Base-by-base conservation (phyloP, 2,329 filamentous ascomycete genomes). In the Venturia pyrina region DNA sequence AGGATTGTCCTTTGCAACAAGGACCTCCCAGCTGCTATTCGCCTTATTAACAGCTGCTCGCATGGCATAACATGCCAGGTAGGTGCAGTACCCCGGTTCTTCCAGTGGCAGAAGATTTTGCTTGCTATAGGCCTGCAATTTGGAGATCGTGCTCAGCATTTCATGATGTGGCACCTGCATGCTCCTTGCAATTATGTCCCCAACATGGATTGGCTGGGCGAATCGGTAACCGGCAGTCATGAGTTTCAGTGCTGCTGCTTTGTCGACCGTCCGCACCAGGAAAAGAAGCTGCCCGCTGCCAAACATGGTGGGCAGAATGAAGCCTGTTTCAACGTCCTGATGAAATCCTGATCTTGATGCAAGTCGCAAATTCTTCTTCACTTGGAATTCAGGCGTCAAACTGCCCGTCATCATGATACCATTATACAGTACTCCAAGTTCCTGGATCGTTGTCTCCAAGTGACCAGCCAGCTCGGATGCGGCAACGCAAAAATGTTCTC, bases 211-310 rank as follows among this genome's bases (percentile, higher is more conserved):
- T n/a, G 68, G 57, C 15, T 67, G 65, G 4, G 89, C 89, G 71
- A 96, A 96, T n/a, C 89, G 85, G 74, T 87, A 96, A 0, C 92
- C 91, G 13, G 84, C 79, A 1, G 89, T 85, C 68, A 88, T 83
- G 17, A 96, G 81, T 37, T 83, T 82, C 63, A 85, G 81, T 0
- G 84, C 81, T 44, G 92, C 89, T 0, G 82, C 78, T 43, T 80
- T 79, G 43, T 81, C 79, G 1, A 89, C 80, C 56, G 82, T 82
- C 13, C 87, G 88, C 6, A 92, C 88, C 11, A 96, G 82, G 70
- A 96, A 92, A 74, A 96, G 85, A 59, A 96, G 81, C 65, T 93
- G 90, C 0, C 92, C 91, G 67, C 86, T 87, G 4, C 89, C 89
- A 46, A 86, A 82, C 0, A 79, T 64, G 41, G 66, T 61, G n/a